Base-by-base conservation (phyloP, 106 monocot species). In the Acorus gramineus region DNA sequence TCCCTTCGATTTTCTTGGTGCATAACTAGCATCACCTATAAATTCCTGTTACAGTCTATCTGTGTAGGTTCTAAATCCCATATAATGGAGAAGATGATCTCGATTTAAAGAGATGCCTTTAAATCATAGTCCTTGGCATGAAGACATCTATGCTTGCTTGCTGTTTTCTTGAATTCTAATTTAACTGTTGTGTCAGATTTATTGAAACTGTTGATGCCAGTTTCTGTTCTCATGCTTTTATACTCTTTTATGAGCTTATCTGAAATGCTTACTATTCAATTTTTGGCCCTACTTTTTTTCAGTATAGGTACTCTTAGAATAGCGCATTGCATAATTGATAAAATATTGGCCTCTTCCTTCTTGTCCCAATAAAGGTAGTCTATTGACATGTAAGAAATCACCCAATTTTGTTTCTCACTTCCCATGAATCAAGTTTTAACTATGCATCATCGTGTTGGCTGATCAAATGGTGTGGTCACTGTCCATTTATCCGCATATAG, bases 111-210 rank as follows among this genome's bases (percentile, higher is more conserved):
- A 52, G 61, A 55, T 55, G 61, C 9, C 59, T 49, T 62, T 66
- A 53, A 56, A 55, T 14, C 55, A 46, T 48, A 58, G 42, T 47
- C 10, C 42, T 74, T 64, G 9, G 43, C 6, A 46, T 11, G n/a
- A n/a, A 5, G 8, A 44, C 45, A 11, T 53, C 61, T 47, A 46
- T 10, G 11, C 45, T 46, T 10, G 11, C 45, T 46, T 60, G 42
- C 48, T 48, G 57, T 77, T 61, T 28, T 71, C 59, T 77, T 73
- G 58, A 64, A 73, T 73, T 68, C 68, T 68, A 28, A 63, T 63
- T 63, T 62, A 72, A 62, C 14, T 55, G 44, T 50, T 55, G 65
- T 50, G 50, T 71, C 66, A 77, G 66, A 66, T 53, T 60, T 66
- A 65, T 66, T 66, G 66, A 77, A 28, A 47, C 49, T 54, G 61